These are phyloP conservation scores for Rutidosis leptorrhynchoides DNA, from an alignment of 129 eudicot species.

Conservation along the genomic window DNA sequence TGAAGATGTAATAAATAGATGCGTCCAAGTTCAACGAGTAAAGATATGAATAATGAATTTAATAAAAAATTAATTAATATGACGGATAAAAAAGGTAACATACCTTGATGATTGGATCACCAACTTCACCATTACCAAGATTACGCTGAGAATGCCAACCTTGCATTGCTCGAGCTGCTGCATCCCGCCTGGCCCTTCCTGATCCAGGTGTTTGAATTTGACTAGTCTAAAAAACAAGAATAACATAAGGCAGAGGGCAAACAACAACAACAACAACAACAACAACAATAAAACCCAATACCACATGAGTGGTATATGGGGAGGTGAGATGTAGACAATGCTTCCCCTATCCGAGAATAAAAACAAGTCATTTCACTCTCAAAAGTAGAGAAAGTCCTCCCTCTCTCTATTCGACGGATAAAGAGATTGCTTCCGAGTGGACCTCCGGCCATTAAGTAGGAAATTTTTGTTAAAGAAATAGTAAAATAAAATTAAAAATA, in stretches of 20 bases:
- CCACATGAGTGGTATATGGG: no score
- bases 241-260: background rate
- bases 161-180: conserved; percentile 99
- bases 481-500: no score
- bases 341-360: no score
- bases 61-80: background rate
- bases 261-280: no score
- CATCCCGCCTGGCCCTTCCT: conserved; percentile 92
- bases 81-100: conserved; percentile 5
- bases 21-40: background rate
- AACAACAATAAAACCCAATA: no score
- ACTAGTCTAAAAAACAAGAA: conserved; percentile 40
- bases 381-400: no score
- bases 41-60: background rate
- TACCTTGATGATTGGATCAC: conserved; percentile 88
- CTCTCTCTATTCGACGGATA: no score
- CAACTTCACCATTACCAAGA: conserved; percentile 87
- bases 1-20: background rate
- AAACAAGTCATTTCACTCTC: no score
- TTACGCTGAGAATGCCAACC: conserved; percentile 97
- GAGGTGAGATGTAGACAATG: no score
- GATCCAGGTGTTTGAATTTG: conserved; percentile 68
- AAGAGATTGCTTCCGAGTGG: no score
- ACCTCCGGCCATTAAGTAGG: no score
- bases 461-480: no score